A percentile compares a stretch with the other conserved stretches of the same genome.
Conservation (phyloP, 768 basidiomycete species). For the Tricholoma bakamatsutake region DNA sequence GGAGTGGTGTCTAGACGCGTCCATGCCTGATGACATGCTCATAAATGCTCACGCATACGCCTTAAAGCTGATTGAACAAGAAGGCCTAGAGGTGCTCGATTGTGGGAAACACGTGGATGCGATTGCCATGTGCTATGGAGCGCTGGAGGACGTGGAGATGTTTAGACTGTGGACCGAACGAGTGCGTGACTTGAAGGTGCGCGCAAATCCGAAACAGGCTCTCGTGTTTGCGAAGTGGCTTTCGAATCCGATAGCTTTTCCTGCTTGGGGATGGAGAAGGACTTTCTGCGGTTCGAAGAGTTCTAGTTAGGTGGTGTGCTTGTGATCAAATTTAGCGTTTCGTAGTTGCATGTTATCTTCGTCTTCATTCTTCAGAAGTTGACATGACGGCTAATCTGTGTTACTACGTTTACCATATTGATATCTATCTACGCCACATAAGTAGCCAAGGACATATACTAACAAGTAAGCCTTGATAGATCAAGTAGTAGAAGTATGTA, state of each 20-base stretch:
- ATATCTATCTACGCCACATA: too few relatives aligned
- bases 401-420: too few relatives aligned
- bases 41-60: constrained; percentile 27
- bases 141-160: constrained; percentile 27
- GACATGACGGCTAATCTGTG: too few relatives aligned
- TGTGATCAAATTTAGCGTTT: neutral
- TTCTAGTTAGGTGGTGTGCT: neutral
- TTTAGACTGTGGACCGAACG: constrained; percentile 29
- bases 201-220: constrained; percentile 14
- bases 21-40: constrained; percentile 21
- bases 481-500: too few relatives aligned
- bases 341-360: neutral
- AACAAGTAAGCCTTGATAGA: too few relatives aligned
- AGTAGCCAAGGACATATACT: too few relatives aligned
- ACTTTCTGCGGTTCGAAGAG: constrained; percentile 9
- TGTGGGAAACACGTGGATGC: constrained; percentile 27
- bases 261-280: constrained; percentile 32
- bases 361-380: neutral
- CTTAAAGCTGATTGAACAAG: constrained; percentile 24
- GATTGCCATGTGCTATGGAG: constrained; percentile 38
- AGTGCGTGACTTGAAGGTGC: constrained; percentile 22
- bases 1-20: constrained; percentile 26
- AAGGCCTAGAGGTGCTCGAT: constrained; percentile 27
- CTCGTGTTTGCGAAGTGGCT: constrained; percentile 29
- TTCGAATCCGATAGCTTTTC: constrained; percentile 28